Evolutionary conservation across 371 early-diverging fungal genomes (phyloP).

Genomic region (Rhizopus arrhizus): DNA sequence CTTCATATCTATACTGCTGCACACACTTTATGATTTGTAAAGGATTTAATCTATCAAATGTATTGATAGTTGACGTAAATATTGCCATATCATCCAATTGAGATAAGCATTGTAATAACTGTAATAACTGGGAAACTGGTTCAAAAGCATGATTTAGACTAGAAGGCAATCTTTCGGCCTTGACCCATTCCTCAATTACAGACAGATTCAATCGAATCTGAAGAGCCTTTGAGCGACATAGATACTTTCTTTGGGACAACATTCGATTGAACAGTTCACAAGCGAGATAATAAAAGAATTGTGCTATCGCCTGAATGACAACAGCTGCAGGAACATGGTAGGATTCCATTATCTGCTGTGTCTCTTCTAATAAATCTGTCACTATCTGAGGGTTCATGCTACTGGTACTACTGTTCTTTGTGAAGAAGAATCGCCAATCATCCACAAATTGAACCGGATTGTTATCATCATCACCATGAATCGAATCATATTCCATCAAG

Average conservation of each 20-base stretch:
- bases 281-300: slow-evolving; percentile 71
- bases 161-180: slow-evolving; percentile 47
- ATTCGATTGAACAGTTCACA: slow-evolving; percentile 81
- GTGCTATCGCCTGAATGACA: slow-evolving; percentile 56
- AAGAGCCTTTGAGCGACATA: slow-evolving; percentile 81
- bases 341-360: slow-evolving; percentile 51
- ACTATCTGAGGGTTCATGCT: slow-evolving; percentile 55
- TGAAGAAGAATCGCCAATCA: slow-evolving; percentile 54
- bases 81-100: slow-evolving; percentile 63
- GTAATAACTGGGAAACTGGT: slow-evolving; percentile 75
- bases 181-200: slow-evolving; percentile 80
- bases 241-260: slow-evolving; percentile 67
- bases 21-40: slow-evolving; percentile 72
- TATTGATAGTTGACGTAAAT: slow-evolving; percentile 70
- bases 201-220: slow-evolving; percentile 85
- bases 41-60: slow-evolving; percentile 62
- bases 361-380: slow-evolving; percentile 55
- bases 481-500: slow-evolving; percentile 74
- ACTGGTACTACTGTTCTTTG: slow-evolving; percentile 25
- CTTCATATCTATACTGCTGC: slow-evolving; percentile 83
- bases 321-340: slow-evolving; percentile 63
- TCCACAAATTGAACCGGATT: slow-evolving; percentile 63
- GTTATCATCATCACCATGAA: slow-evolving; percentile 32
- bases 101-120: slow-evolving; percentile 80
- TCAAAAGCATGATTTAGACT: slow-evolving; percentile 43